Percentiles rank a stretch among this genome's conserved stretches.
phyloP scores from a whole-genome alignment of 2,329 filamentous ascomycete species.

The Monosporascus cannonballus region DNA sequence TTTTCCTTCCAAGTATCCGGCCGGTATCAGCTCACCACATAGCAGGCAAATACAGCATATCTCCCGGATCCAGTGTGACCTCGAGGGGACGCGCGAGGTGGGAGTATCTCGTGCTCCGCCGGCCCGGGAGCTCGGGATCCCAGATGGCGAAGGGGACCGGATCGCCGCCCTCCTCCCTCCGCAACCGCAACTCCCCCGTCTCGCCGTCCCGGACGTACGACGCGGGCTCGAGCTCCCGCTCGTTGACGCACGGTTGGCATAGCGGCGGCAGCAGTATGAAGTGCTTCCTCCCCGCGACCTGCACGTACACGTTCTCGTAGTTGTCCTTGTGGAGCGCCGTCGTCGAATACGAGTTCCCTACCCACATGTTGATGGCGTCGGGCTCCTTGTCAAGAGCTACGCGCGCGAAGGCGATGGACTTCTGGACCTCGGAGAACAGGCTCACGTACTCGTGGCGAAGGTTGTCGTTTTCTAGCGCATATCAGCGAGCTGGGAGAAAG shows the following conservation, averaged over 20 bases:
- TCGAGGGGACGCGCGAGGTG: conserved; percentile 51
- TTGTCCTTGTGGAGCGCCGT: conserved; percentile 77
- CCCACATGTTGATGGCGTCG: conserved; percentile 79
- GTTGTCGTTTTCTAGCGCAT: conserved; percentile 66
- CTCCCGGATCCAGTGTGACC: conserved; percentile 65
- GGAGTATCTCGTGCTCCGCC: conserved; percentile 52
- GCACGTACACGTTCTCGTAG: conserved; percentile 81
- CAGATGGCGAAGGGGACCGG: conserved; percentile 64
- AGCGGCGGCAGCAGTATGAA: conserved; percentile 70
- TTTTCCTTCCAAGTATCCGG: not conserved
- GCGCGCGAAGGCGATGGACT: conserved; percentile 63
- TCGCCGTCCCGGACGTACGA: conserved; percentile 45
- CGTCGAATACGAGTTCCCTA: conserved; percentile 63
- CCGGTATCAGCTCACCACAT: conserved; percentile 55
- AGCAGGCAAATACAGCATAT: conserved; percentile 77
- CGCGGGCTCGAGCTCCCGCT: conserved; percentile 49
- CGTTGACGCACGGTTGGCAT: conserved; percentile 63
- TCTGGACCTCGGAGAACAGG: conserved; percentile 58
- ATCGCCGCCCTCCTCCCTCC: conserved; percentile 17
- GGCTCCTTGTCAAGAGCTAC: conserved; percentile 61
- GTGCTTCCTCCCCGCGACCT: conserved; percentile 66
- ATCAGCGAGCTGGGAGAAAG: too few species aligned
- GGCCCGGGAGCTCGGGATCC: conserved; percentile 59
- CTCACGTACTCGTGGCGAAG: conserved; percentile 64
- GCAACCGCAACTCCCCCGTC: conserved; percentile 20